phyloP scores from a whole-genome alignment of 805 yeast genomes.

The Candida railenensis region DNA sequence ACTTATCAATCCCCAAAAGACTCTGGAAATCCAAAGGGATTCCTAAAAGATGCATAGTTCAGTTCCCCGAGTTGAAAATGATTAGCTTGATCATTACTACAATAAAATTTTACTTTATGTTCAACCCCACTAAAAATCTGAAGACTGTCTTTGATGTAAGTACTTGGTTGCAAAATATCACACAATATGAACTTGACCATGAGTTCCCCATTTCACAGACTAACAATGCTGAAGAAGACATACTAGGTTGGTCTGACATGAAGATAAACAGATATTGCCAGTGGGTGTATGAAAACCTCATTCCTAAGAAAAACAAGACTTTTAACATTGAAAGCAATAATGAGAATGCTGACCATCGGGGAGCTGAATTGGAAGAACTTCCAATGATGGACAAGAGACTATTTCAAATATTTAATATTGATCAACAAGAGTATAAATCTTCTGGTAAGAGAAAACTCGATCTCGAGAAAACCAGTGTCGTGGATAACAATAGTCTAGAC shows the following conservation, averaged over 20 bases:
- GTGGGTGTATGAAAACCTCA: constrained; percentile 44
- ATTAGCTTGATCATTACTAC: constrained; percentile 29
- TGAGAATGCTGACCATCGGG: neutral
- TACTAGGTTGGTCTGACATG: constrained; percentile 48
- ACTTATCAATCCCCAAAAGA: neutral
- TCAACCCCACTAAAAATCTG: constrained; percentile 6
- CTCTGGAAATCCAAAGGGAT: constrained; percentile 7
- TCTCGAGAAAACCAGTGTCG: constrained; percentile 1
- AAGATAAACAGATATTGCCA: constrained; percentile 47
- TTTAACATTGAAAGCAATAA: constrained; percentile 1
- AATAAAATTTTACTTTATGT: constrained; percentile 30
- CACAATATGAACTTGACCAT: constrained; percentile 16
- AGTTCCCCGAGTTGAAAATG: constrained; percentile 40
- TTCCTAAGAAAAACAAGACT: constrained; percentile 19
- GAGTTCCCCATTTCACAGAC: constrained; percentile 13
- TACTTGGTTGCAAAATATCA: constrained; percentile 18
- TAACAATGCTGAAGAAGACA: constrained; percentile 18
- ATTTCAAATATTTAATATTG: constrained; percentile 29
- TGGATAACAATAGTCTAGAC: neutral
- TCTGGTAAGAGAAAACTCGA: constrained; percentile 6
- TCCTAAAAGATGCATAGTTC: constrained; percentile 6
- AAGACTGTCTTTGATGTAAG: constrained; percentile 8
- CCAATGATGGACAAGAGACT: constrained; percentile 31
- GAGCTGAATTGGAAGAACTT: constrained; percentile 13
- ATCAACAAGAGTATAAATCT: constrained; percentile 6